Evolutionary conservation across 768 basidiomycete species (phyloP), one percentile per base, ranked within the genome.

Genomic region (Pulveroboletus sp.): DNA sequence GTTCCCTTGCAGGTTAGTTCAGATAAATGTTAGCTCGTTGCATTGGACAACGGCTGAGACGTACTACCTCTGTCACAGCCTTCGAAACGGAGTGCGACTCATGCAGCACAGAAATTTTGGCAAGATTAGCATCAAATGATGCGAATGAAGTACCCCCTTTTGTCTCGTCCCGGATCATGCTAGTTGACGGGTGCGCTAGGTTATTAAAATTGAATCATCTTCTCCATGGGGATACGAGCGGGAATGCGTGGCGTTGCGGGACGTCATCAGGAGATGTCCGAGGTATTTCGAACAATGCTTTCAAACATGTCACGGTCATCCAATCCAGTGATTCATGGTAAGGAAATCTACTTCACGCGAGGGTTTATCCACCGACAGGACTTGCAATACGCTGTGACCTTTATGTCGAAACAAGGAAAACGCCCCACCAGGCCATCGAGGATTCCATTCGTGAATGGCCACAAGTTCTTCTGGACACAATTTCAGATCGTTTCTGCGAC

Each of bases 381-480:
- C 2, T 38, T 34, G 6, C 26, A 57, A 47, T 20, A 10, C 30
- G 8, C 17, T 12, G 1, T 12, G 24, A 0, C 49, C 46, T 7
- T 19, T 47, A 5, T 47, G 7, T 24, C 6, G 0, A 14, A 7
- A 45, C 31, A 3, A 40, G 20, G 14, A 8, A 1, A 2, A 14
- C 35, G 19, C 50, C 57, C 20, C 26, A 27, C 16, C n/a, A 8
- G n/a, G 36, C 13, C 10, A 22, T 57, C 17, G 11, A 36, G 36
- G 42, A 39, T 5, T 31, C 41, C 16, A 47, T 54, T 6, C 46
- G 30, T 3, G 45, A 54, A 14, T 41, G 23, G 3, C 55, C 51
- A 0, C 51, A 22, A 2, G 37, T 54, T 5, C 52, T 57, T 29
- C 53, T 56, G 5, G 29, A 58, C 46, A 58, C 51, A 1, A 22